Percentiles rank a stretch among this genome's conserved stretches.
These are phyloP conservation scores for Oropetium thomaeum DNA, from an alignment of 176 grass and related monocot species.

Conservation along the genomic window DNA sequence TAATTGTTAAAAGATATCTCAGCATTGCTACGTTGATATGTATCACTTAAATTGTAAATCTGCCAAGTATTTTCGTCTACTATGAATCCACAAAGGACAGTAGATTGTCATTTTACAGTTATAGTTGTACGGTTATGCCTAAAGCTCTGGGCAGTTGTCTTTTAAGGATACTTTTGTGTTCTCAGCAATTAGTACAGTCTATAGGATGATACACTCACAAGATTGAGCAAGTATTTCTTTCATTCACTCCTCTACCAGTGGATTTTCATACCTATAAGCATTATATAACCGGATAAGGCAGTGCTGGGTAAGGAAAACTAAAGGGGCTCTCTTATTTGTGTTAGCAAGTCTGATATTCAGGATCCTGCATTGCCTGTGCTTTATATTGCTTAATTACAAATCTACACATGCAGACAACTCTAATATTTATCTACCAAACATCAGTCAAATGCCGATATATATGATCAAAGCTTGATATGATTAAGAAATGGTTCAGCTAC, in stretches of 20 bases:
- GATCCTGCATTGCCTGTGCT: background rate
- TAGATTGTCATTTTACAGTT: background rate
- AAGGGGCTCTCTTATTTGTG: background rate
- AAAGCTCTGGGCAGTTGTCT: background rate
- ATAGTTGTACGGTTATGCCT: background rate
- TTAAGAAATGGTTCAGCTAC: background rate
- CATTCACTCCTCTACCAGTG: background rate
- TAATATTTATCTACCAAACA: conserved; percentile 3
- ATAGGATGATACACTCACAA: background rate
- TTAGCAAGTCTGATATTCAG: background rate
- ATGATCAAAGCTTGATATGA: conserved; percentile 10
- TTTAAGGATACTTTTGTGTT: background rate
- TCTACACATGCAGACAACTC: background rate
- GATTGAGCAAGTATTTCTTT: background rate
- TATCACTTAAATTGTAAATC: conserved; percentile 7
- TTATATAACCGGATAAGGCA: background rate
- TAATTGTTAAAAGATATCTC: conserved; percentile 15
- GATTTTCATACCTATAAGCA: background rate
- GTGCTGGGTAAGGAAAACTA: background rate
- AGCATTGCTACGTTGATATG: conserved; percentile 2
- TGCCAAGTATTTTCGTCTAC: background rate
- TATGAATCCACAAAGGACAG: conserved; percentile 8
- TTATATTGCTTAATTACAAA: background rate
- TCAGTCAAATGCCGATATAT: background rate
- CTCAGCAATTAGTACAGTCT: too few relatives aligned